Conservation (phyloP, 208 protist species). For the Leishmania arabica region DNA sequence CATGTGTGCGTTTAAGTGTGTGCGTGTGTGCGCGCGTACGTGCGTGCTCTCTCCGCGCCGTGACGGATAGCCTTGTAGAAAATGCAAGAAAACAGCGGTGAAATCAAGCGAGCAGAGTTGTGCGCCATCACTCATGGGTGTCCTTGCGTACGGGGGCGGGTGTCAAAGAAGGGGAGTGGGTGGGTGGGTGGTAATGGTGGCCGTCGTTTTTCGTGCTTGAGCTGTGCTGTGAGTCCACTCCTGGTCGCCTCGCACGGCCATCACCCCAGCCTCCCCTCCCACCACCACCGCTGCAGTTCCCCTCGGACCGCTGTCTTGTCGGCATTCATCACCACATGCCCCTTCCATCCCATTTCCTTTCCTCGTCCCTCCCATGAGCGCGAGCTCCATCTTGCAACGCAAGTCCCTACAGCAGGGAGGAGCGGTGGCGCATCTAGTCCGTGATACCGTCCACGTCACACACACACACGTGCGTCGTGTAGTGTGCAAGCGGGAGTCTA, state of each 20-base stretch:
- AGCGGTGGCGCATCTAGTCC: neutral
- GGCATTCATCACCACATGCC: neutral
- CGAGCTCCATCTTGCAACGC: neutral
- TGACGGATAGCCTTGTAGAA: neutral
- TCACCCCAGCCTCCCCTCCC: neutral
- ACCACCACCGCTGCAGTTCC: neutral
- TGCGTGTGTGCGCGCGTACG: neutral
- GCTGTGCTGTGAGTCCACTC: neutral
- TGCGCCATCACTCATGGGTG: neutral
- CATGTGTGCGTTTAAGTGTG: neutral
- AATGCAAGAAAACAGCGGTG: neutral
- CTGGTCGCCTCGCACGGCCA: neutral
- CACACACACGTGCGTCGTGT: neutral
- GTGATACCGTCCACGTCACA: neutral
- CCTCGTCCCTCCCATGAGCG: neutral
- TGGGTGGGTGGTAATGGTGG: too few relatives aligned
- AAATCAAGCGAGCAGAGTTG: neutral
- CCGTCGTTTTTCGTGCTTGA: neutral
- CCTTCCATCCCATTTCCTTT: neutral
- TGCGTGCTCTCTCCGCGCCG: neutral
- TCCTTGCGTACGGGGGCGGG: too few relatives aligned
- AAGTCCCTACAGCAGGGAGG: neutral
- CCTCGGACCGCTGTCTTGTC: neutral
- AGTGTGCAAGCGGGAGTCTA: neutral
- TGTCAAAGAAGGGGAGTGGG: too few relatives aligned